A percentile compares a stretch with the other conserved stretches of the same genome.
Conservation (phyloP, 257 asterid genomes). For the Penstemon barbatus region DNA sequence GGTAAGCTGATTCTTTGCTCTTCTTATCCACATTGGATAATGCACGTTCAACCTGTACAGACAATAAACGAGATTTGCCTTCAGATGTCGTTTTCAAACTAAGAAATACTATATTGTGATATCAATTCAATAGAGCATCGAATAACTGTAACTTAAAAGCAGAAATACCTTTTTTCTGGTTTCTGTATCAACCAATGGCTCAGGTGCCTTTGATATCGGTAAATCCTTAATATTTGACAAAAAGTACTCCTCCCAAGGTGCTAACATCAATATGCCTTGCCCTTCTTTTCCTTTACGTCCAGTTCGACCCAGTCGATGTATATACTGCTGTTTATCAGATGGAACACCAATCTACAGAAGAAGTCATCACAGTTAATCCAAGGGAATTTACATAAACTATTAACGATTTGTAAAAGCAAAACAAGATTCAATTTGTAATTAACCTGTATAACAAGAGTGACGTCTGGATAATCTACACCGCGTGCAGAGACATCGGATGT, state of each 20-base stretch:
- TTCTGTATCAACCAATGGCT: constrained; percentile 78
- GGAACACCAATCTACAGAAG: constrained; percentile 78
- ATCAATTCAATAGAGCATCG: no score
- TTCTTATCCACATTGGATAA: constrained; percentile 72
- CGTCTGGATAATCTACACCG: constrained; percentile 98
- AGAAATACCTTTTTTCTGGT: constrained; percentile 58
- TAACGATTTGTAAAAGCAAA: constrained; percentile 4
- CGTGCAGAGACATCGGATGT: constrained; percentile 99
- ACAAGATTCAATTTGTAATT: neutral
- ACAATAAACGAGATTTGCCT: neutral
- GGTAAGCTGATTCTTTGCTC: constrained; percentile 88
- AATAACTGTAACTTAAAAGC: no score
- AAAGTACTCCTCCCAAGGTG: constrained; percentile 97
- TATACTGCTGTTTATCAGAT: constrained; percentile 85
- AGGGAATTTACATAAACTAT: neutral
- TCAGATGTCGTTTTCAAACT: no score
- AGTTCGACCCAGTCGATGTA: constrained; percentile 95
- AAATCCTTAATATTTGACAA: constrained; percentile 72
- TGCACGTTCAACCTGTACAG: constrained; percentile 69
- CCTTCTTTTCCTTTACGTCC: constrained; percentile 98
- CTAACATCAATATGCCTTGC: constrained; percentile 78
- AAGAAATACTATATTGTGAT: no score
- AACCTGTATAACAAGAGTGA: constrained; percentile 91
- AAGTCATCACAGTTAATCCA: neutral
- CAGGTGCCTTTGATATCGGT: constrained; percentile 71